Percentiles rank a stretch among this genome's conserved stretches.
Conservation (phyloP, 345 rosid genomes). For the Gossypioides kirkii region DNA sequence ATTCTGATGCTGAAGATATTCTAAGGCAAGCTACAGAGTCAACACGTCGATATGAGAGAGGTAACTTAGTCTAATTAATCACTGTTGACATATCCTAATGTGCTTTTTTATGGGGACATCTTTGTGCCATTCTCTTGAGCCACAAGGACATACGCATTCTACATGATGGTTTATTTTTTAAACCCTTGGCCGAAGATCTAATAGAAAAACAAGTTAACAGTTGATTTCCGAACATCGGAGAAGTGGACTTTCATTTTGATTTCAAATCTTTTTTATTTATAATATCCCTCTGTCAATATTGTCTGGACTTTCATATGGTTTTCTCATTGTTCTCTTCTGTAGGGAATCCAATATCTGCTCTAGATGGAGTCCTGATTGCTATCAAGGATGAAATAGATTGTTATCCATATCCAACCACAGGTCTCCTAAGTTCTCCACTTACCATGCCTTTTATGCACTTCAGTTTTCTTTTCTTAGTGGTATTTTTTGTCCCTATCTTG, state of each 20-base stretch:
- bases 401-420: slow-evolving; percentile 68
- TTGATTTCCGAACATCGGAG: neutral
- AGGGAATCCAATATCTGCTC: slow-evolving; percentile 59
- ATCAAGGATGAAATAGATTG: slow-evolving; percentile 80
- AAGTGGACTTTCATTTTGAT: neutral
- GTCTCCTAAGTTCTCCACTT: slow-evolving; percentile 16
- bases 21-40: slow-evolving; percentile 54
- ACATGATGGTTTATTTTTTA: neutral
- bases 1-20: slow-evolving; percentile 39
- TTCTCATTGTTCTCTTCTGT: slow-evolving; percentile 4
- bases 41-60: slow-evolving; percentile 46
- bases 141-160: neutral
- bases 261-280: neutral
- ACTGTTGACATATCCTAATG: neutral
- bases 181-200: neutral
- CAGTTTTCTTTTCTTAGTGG: neutral
- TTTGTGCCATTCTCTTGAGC: neutral
- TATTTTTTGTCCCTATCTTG: neutral
- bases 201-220: neutral
- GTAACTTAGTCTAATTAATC: slow-evolving; percentile 25
- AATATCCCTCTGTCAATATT: neutral
- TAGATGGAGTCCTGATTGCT: slow-evolving; percentile 73
- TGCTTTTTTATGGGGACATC: neutral
- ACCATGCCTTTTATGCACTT: neutral
- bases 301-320: neutral